Base-by-base conservation (phyloP, 441 rosid species). In the Hypseocharis bilobata region DNA sequence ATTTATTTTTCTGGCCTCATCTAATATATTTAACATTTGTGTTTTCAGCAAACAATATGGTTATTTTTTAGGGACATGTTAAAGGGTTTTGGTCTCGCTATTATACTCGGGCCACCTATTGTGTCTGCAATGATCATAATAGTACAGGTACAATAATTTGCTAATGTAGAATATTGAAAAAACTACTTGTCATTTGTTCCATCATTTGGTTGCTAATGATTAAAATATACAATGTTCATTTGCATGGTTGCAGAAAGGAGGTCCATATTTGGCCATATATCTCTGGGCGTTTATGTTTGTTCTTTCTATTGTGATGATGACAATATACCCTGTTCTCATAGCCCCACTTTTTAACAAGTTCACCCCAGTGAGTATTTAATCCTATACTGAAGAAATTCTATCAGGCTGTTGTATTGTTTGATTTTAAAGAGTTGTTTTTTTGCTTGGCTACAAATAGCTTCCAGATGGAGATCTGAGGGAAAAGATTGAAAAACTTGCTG, bases 261-360 rank as follows among this genome's bases (percentile, higher is more conserved):
- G 98, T 73, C 97, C 97, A 68, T 93, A 93, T 78, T 81, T 93
- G 75, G 96, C 98, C 70, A 88, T 93, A 74, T 93, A 90, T 72
- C 90, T 93, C n/a, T 93, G 98, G 98, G 92, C 82, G 62, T 93
- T 93, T 76, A 90, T 88, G 91, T 88, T 93, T 72, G 86, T 83
- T 69, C 81, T 90, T 68, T 90, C 96, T n/a, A 88, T 93, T 63
- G 94, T 85, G 71, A 90, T 93, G 98, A 90, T 93, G 95, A 90
- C 97, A 34, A 30, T 93, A 67, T 88, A 85, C 76, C 97, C 97
- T 27, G 65, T 87, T 76, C 70, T 93, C 65, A 88, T 93, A 34
- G 97, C 98, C 51, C 98, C 98, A 0, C 91, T 93, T 36, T 93
- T 93, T 79, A 91, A 93, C 84, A 91, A 88, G 80, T 93, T 93